phyloP scores from a whole-genome alignment of 1,284 basidiomycete genomes.

The Ustilago trichophora region DNA sequence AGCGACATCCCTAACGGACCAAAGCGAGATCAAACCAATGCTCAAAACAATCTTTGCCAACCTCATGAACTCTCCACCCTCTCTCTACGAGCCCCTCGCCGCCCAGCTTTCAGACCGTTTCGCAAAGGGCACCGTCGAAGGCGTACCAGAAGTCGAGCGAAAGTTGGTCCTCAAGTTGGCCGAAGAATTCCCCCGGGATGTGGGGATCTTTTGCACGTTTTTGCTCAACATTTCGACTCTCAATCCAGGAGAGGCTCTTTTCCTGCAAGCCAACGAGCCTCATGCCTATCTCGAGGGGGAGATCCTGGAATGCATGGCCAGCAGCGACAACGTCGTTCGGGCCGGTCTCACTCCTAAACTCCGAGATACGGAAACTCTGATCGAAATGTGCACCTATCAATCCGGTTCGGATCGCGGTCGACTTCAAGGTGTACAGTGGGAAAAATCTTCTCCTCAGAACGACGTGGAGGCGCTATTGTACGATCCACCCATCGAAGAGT shows the following conservation, averaged over 20 bases:
- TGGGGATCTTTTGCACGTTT: constrained; percentile 93
- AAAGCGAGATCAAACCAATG: constrained; percentile 13
- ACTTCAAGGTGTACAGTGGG: constrained; percentile 56
- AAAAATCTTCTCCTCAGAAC: not conserved
- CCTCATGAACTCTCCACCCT: constrained; percentile 41
- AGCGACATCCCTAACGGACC: too few species aligned
- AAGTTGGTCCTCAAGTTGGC: constrained; percentile 79
- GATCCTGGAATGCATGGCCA: constrained; percentile 66
- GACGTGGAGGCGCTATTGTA: constrained; percentile 71
- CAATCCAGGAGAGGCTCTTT: constrained; percentile 86
- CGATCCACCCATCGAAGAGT: constrained; percentile 93
- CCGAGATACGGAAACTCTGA: constrained; percentile 88
- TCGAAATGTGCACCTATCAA: constrained; percentile 88
- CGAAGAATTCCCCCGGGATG: constrained; percentile 86
- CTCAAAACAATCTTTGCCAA: constrained; percentile 49
- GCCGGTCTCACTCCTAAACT: constrained; percentile 97
- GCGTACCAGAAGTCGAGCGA: constrained; percentile 36
- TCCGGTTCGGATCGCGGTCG: constrained; percentile 70
- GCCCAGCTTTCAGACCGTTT: constrained; percentile 17
- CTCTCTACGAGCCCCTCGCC: constrained; percentile 16
- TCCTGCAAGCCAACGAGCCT: constrained; percentile 93
- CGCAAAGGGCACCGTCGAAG: too few species aligned
- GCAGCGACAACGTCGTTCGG: constrained; percentile 90
- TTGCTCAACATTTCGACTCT: constrained; percentile 86
- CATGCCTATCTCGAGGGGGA: constrained; percentile 85